A percentile compares a stretch with the other conserved stretches of the same genome.
These are phyloP conservation scores for Mucor irregularis DNA, from an alignment of 371 early-diverging fungal species.

Conservation along the genomic window DNA sequence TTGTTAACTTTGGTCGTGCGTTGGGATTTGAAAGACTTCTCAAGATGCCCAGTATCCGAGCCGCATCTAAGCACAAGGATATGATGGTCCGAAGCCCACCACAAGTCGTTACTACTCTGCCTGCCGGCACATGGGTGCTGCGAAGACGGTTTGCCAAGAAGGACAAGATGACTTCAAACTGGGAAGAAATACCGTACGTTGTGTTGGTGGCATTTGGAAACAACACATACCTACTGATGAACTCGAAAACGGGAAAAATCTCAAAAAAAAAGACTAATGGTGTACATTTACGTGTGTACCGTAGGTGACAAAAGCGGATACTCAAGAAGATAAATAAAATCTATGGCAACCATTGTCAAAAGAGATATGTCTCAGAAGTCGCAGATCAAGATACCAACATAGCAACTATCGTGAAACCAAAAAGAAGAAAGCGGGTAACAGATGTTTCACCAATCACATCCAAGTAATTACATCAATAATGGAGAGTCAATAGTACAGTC, in stretches of 20 bases:
- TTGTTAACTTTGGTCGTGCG: neutral
- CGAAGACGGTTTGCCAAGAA: neutral
- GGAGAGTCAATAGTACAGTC: too few relatives aligned
- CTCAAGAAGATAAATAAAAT: slow-evolving; percentile 5
- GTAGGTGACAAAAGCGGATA: too few relatives aligned
- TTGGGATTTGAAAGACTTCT: neutral
- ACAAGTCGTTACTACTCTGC: neutral
- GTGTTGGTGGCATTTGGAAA: neutral
- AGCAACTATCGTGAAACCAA: slow-evolving; percentile 9
- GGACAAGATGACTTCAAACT: neutral
- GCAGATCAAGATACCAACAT: slow-evolving; percentile 1
- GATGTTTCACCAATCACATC: neutral
- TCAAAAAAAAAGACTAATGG: neutral
- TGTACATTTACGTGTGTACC: neutral
- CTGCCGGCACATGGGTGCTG: neutral
- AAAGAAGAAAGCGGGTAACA: neutral
- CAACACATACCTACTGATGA: neutral
- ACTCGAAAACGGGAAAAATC: neutral
- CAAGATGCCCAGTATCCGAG: too few relatives aligned
- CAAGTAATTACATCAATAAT: too few relatives aligned
- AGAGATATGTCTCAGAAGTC: slow-evolving; percentile 2
- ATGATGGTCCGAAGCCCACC: neutral
- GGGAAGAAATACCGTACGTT: neutral
- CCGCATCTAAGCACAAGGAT: neutral
- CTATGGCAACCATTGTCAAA: neutral